Percentiles rank a stretch among this genome's conserved stretches.
phyloP scores from a whole-genome alignment of 495 filamentous ascomycete species.

The Neurospora pannonica region DNA sequence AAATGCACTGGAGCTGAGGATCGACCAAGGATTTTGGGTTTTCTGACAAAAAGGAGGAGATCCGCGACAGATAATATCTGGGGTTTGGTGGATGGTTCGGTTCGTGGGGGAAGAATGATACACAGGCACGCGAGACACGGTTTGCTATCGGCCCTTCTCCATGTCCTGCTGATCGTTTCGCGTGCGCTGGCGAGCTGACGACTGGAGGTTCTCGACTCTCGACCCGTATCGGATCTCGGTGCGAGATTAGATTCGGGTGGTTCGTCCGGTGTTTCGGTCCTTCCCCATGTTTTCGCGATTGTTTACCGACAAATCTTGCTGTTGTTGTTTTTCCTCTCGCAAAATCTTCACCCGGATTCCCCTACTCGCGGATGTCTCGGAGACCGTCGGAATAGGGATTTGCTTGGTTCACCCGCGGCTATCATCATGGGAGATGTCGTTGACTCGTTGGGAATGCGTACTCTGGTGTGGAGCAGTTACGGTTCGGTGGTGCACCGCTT shows the following conservation, averaged over 20 bases:
- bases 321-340: not conserved
- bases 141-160: not conserved
- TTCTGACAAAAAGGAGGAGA: not conserved
- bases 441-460: not conserved
- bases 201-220: not conserved
- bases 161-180: not conserved
- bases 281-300: not conserved
- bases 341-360: not conserved
- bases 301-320: not conserved
- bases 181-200: not conserved
- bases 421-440: not conserved
- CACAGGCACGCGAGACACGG: not conserved
- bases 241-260: not conserved
- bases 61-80: not conserved
- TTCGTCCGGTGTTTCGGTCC: not conserved
- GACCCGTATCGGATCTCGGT: not conserved
- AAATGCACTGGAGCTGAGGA: not conserved
- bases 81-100: not conserved
- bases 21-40: not conserved
- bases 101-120: not conserved
- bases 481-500: not conserved
- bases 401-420: not conserved
- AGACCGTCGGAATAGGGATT: not conserved
- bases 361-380: not conserved
- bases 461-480: not conserved